Conservation (phyloP, 148 eudicot species). For the Fagopyrum homotropicum region DNA sequence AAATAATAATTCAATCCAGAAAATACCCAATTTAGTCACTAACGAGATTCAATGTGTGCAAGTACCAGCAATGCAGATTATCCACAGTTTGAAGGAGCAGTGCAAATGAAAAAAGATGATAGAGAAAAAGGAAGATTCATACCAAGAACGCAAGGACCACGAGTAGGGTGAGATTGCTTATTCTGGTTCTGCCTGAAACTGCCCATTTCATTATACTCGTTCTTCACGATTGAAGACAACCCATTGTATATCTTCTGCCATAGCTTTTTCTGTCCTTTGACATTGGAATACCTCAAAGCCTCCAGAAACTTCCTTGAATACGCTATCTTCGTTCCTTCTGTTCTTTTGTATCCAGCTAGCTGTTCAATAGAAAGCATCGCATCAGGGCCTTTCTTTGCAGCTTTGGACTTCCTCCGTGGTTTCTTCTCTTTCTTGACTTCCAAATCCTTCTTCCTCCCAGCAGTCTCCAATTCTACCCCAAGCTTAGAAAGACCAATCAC, state of each 20-base stretch:
- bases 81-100: background rate
- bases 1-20: background rate
- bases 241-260: constrained; percentile 42
- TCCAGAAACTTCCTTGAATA: constrained; percentile 40
- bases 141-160: constrained; percentile 28
- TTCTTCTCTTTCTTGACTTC: constrained; percentile 20
- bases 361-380: background rate
- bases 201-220: constrained; percentile 48
- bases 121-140: constrained; percentile 5
- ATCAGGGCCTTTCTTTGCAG: constrained; percentile 14
- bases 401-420: constrained; percentile 20
- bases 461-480: background rate
- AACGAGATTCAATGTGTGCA: background rate
- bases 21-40: background rate
- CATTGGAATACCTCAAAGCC: constrained; percentile 32
- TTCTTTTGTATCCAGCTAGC: background rate
- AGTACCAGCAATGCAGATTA: background rate
- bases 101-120: background rate
- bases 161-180: constrained; percentile 22
- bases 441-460: constrained; percentile 11
- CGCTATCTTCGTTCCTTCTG: constrained; percentile 15
- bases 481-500: constrained; percentile 20
- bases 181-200: constrained; percentile 20
- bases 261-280: constrained; percentile 36
- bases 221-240: constrained; percentile 25